Percentiles rank a stretch among this genome's conserved stretches.
phyloP scores from a whole-genome alignment of 768 basidiomycete species.

The Suillus hirtellus region DNA sequence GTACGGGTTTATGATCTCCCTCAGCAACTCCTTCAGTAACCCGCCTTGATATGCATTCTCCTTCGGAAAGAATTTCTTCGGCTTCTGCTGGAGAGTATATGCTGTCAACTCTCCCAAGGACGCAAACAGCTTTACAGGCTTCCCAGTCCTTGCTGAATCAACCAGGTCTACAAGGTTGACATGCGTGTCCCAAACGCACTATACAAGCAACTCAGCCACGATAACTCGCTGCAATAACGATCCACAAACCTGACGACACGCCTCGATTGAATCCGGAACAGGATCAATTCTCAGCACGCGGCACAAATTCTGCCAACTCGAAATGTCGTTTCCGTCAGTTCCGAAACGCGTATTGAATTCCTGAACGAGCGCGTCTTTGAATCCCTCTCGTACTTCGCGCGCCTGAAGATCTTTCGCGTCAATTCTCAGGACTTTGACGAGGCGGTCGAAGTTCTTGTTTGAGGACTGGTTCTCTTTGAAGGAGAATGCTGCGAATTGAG shows the following conservation, averaged over 20 bases:
- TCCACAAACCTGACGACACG: conserved; percentile 4
- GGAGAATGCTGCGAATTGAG: conserved; percentile 2
- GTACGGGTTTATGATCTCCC: conserved; percentile 19
- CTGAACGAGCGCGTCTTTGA: conserved; percentile 13
- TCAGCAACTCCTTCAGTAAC: conserved; percentile 29
- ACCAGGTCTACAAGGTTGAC: conserved; percentile 37
- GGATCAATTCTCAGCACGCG: conserved; percentile 1
- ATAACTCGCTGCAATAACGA: not conserved
- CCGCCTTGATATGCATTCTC: conserved; percentile 30
- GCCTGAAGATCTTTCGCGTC: not conserved
- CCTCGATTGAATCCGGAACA: not conserved
- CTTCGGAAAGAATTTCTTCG: conserved; percentile 28
- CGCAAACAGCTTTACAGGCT: conserved; percentile 22
- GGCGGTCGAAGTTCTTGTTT: conserved; percentile 5
- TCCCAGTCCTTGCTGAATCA: conserved; percentile 17
- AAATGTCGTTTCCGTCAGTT: conserved; percentile 14
- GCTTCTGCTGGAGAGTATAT: conserved; percentile 21
- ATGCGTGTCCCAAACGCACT: conserved; percentile 21
- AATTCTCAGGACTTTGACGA: not conserved
- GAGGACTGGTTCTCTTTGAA: conserved; percentile 3
- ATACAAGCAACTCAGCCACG: not conserved
- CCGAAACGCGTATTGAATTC: conserved; percentile 14
- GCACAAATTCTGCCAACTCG: conserved; percentile 12
- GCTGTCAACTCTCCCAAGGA: conserved; percentile 20
- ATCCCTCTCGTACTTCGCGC: not conserved